Base-by-base conservation (phyloP, 139 green algal genomes). In the Coelastrella sp. region DNA sequence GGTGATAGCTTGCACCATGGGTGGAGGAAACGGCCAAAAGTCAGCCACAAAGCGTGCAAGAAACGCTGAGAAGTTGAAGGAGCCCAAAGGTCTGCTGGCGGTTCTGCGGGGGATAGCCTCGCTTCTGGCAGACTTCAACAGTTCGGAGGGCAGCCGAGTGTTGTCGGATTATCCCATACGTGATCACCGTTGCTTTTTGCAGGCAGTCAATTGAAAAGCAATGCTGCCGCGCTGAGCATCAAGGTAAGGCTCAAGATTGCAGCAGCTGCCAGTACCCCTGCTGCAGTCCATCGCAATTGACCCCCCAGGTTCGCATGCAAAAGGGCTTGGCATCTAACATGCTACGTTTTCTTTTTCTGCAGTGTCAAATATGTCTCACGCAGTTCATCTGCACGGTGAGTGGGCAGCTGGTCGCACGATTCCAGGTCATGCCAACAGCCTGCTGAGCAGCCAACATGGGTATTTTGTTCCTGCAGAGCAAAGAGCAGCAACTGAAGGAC, bases 341-440 rank as follows among this genome's bases (percentile, higher is more conserved):
- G 16, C 19, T 71, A 22, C 8, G 13, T 71, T n/a, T 81, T 57
- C 71, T 73, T 54, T 71, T 59, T 7, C 17, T 90, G 87, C 92
- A 95, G 91, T 95, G 93, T 78, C 60, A 92, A 11, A 86, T 96
- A 13, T 97, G 95, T 92, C 92, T 95, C 23, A 76, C 82, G 20
- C 86, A 88, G 10, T 96, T 96, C 65, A 89, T 96, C 20, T 95
- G 91, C 90, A 96, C 93, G 77, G 86, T 89, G 4, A 92, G 74
- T 59, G 10, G 10, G 23, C 22, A 59, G 74, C 7, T 83, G 47
- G 58, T 54, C 58, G 13, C 32, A 47, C 32, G 1, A 47, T 47
- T 47, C 32, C 32, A 47, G 32, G 32, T 47, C 32, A 47, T 47
- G 32, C 32, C 32, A 47, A 47, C 32, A 47, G 32, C 32, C 0